Evolutionary conservation across 768 basidiomycete genomes (phyloP).

Genomic region (Tricholoma furcatifolium): DNA sequence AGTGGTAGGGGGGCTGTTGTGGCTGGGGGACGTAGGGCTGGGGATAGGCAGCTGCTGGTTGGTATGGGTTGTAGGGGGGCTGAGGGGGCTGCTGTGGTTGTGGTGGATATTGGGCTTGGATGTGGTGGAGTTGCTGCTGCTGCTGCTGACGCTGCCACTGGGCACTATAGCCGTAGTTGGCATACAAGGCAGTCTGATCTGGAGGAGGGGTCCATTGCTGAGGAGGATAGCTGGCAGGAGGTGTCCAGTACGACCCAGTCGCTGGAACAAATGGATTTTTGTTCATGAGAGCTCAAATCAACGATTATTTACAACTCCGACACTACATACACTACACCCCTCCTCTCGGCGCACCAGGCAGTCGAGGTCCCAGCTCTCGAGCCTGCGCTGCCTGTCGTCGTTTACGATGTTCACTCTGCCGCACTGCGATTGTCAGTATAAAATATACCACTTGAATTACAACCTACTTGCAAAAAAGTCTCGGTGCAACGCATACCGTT

Average conservation of each 20-base stretch:
- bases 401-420: constrained; percentile 72
- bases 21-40: constrained; percentile 69
- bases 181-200: constrained; percentile 83
- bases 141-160: constrained; percentile 72
- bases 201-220: constrained; percentile 70
- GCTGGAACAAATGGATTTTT: constrained; percentile 74
- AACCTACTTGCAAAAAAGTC: constrained; percentile 65
- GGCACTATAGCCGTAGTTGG: constrained; percentile 88
- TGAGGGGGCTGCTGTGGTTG: constrained; percentile 57
- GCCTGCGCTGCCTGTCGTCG: constrained; percentile 64
- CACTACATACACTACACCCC: constrained; percentile 12
- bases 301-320: constrained; percentile 11
- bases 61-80: constrained; percentile 74
- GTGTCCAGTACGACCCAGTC: too few relatives aligned
- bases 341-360: constrained; percentile 59
- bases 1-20: constrained; percentile 33
- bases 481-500: constrained; percentile 79
- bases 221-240: constrained; percentile 63
- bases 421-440: constrained; percentile 41
- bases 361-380: constrained; percentile 66
- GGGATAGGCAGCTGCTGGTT: constrained; percentile 63
- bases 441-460: not conserved
- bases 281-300: constrained; percentile 52
- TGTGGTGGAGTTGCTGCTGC: constrained; percentile 42
- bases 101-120: constrained; percentile 52